A percentile compares a stretch with the other conserved stretches of the same genome.
phyloP scores from a whole-genome alignment of 1,284 basidiomycete species.

The Abortiporus biennis region DNA sequence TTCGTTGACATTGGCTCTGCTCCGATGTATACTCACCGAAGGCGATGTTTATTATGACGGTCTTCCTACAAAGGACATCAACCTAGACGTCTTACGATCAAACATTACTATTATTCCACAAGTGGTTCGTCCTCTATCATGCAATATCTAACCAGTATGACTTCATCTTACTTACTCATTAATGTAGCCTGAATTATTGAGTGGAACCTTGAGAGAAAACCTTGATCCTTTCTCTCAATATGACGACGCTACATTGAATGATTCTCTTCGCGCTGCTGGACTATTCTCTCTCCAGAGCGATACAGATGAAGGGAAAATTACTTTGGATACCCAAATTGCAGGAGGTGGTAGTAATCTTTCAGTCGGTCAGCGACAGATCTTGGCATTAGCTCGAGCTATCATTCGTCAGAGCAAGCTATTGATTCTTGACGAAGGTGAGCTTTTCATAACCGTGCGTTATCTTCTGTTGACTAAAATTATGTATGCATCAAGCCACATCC shows the following conservation, averaged over 20 bases:
- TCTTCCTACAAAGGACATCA: slow-evolving; percentile 33
- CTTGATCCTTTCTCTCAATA: slow-evolving; percentile 70
- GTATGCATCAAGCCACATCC: slow-evolving; percentile 6
- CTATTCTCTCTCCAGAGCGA: slow-evolving; percentile 47
- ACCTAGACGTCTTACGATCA: slow-evolving; percentile 50
- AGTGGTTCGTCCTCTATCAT: slow-evolving; percentile 19
- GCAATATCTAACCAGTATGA: neutral
- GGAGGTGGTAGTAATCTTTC: slow-evolving; percentile 56
- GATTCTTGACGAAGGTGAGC: slow-evolving; percentile 52
- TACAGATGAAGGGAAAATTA: slow-evolving; percentile 40
- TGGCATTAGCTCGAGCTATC: slow-evolving; percentile 55
- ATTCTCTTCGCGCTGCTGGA: slow-evolving; percentile 36
- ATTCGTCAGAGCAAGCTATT: slow-evolving; percentile 53
- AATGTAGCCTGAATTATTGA: slow-evolving; percentile 58
- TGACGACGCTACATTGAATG: slow-evolving; percentile 59
- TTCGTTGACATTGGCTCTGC: slow-evolving; percentile 36
- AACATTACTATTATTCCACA: slow-evolving; percentile 44
- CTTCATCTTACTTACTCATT: neutral
- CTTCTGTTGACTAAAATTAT: neutral
- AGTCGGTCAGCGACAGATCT: slow-evolving; percentile 50
- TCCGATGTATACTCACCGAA: slow-evolving; percentile 42
- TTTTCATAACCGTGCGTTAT: neutral
- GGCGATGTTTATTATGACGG: slow-evolving; percentile 36
- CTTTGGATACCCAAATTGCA: slow-evolving; percentile 45
- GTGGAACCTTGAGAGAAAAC: slow-evolving; percentile 51